Evolutionary conservation across 768 basidiomycete species (phyloP).

Genomic region (Gymnopilus dilepis): DNA sequence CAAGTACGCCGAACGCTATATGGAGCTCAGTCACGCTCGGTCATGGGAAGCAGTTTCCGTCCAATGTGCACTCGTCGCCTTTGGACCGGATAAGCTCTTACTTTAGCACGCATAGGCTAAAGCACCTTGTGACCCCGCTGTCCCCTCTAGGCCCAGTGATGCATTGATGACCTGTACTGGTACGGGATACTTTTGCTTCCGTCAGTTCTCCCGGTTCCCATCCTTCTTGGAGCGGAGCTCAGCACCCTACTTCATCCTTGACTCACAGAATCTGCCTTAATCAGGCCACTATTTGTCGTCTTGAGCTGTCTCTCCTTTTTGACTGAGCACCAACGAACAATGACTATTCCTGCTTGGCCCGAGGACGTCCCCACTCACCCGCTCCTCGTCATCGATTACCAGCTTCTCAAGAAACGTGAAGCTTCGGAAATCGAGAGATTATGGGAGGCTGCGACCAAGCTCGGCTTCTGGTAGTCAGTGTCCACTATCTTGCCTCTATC

Average conservation of each 20-base stretch:
- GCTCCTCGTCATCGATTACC: conserved; percentile 60
- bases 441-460: conserved; percentile 60
- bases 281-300: neutral
- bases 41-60: too few species aligned
- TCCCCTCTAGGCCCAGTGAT: too few species aligned
- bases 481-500: conserved; percentile 17
- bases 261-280: neutral
- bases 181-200: neutral
- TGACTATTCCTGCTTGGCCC: conserved; percentile 50
- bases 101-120: too few species aligned
- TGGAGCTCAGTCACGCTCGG: too few species aligned
- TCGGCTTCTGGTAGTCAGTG: conserved; percentile 72
- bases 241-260: neutral
- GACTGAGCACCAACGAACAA: neutral
- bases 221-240: neutral
- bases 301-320: neutral
- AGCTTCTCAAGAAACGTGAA: conserved; percentile 48
- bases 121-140: too few species aligned
- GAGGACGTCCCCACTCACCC: conserved; percentile 57
- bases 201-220: neutral
- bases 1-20: too few species aligned
- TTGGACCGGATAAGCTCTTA: too few species aligned
- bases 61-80: too few species aligned
- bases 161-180: too few species aligned
- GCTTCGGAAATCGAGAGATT: conserved; percentile 51